A percentile compares a stretch with the other conserved stretches of the same genome.
phyloP scores from a whole-genome alignment of 75 land plant genomes.

The Cupressus sempervirens region DNA sequence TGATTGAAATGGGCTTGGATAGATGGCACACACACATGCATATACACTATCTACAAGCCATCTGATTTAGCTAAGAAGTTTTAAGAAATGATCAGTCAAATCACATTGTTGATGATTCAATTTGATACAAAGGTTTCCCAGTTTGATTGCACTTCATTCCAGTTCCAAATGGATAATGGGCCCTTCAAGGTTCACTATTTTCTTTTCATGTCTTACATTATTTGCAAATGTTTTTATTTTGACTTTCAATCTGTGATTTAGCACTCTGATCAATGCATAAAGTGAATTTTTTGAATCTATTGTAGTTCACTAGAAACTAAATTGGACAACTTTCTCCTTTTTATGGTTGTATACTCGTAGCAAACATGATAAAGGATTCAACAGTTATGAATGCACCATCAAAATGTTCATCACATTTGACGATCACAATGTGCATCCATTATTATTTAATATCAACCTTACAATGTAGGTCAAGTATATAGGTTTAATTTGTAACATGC shows the following conservation, averaged over 20 bases:
- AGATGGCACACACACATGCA: neutral
- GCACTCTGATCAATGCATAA: neutral
- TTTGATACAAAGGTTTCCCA: slow-evolving; percentile 51
- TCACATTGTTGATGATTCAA: neutral
- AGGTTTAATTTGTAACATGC: too few relatives aligned
- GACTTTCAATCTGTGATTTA: neutral
- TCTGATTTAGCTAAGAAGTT: neutral
- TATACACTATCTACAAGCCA: neutral
- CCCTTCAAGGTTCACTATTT: slow-evolving; percentile 52
- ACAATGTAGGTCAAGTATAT: too few relatives aligned
- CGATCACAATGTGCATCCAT: too few relatives aligned
- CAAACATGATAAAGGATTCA: too few relatives aligned
- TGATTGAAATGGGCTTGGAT: neutral
- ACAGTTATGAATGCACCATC: too few relatives aligned
- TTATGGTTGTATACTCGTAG: slow-evolving; percentile 13
- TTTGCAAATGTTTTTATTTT: neutral
- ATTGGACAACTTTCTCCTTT: neutral
- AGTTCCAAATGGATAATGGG: slow-evolving; percentile 63
- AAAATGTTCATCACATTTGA: too few relatives aligned
- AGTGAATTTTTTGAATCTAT: neutral
- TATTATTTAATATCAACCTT: too few relatives aligned
- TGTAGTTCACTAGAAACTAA: neutral
- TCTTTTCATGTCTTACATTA: neutral
- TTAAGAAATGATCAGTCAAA: neutral
- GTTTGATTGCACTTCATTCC: slow-evolving; percentile 58